Base-by-base conservation (phyloP, 1,284 basidiomycete genomes). In the Uromyces viciae-fabae region DNA sequence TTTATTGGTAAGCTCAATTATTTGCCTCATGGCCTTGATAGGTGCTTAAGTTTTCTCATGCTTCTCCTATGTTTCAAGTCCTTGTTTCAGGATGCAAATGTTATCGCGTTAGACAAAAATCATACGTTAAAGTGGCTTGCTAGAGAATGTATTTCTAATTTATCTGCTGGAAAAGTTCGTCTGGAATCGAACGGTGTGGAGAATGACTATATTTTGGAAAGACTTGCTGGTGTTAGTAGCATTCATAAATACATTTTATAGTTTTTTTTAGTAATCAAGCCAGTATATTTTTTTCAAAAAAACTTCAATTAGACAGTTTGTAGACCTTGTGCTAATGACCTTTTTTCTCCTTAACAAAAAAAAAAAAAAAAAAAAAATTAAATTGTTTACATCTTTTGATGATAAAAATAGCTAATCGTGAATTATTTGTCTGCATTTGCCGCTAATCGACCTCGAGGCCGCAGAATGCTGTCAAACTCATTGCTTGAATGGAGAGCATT, bases 401-500 rank as follows among this genome's bases (percentile, higher is more conserved):
- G 3, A 64, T 31, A 31, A 38, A 43, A 38, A 42, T 19, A 79
- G 76, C 62, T 79, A 22, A 38, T 79, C 46, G 68, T 79, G 15
- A 72, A 72, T 58, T 52, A 79, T 72, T 28, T 72, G 36, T 71
- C 52, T 31, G 64, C 66, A 42, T 79, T 79, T 58, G 68, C 66
- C n/a, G 64, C 76, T 36, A 79, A 79, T 72, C 66, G 76, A 19
- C 31, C 76, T 46, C 66, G 76, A 40, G 68, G 52, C 31, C 43
- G 76, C 58, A 33, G 76, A 8, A 60, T 79, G 62, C 46, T 79
- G 25, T 79, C 40, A 38, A 79, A 79, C 31, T 72, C 64, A 2
- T 79, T 79, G 38, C n/a, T 15, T 28, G 68, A 79, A 72, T 79
- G 76, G 76, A 69, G 38, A 28, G 43, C 76, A 36, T 46, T 79